Evolutionary conservation across 441 rosid species (phyloP).

Genomic region (Erysimum cheiri): DNA sequence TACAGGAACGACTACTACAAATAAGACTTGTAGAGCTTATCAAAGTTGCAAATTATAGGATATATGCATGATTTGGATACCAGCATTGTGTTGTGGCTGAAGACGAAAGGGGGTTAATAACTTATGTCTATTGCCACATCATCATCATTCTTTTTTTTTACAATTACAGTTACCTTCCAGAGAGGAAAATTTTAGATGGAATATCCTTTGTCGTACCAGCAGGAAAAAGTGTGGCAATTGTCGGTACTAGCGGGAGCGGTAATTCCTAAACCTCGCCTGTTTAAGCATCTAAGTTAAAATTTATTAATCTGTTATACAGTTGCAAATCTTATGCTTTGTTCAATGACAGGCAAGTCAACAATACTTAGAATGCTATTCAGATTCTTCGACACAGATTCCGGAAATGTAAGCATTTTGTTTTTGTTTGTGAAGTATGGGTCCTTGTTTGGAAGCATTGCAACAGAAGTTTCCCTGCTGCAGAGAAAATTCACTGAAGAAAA

Average conservation of each 20-base stretch:
- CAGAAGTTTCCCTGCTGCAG: neutral
- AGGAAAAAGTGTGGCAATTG: conserved; percentile 96
- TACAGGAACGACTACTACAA: neutral
- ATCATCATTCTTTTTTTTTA: conserved; percentile 29
- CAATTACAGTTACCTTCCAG: conserved; percentile 68
- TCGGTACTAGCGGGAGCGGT: conserved; percentile 98
- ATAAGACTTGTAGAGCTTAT: conserved; percentile 2
- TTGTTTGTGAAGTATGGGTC: conserved; percentile 16
- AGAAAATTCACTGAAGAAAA: conserved; percentile 27
- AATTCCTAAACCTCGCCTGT: conserved; percentile 39
- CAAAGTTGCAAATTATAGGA: conserved; percentile 16
- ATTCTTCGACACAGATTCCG: conserved; percentile 79
- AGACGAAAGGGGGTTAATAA: conserved; percentile 18
- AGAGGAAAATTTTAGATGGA: conserved; percentile 92
- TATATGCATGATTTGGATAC: conserved; percentile 25
- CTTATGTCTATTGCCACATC: conserved; percentile 34
- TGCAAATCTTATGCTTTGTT: conserved; percentile 32
- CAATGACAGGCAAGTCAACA: conserved; percentile 90
- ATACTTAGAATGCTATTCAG: conserved; percentile 93
- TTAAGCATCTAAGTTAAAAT: conserved; percentile 5
- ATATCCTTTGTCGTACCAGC: conserved; percentile 86
- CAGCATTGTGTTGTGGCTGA: conserved; percentile 21
- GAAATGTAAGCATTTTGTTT: conserved; percentile 62
- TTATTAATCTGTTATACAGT: neutral
- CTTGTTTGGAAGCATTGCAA: conserved; percentile 21